Percentiles rank a stretch among this genome's conserved stretches.
These are phyloP conservation scores for Salix caprea DNA, from an alignment of 345 rosid genomes.

Conservation along the genomic window DNA sequence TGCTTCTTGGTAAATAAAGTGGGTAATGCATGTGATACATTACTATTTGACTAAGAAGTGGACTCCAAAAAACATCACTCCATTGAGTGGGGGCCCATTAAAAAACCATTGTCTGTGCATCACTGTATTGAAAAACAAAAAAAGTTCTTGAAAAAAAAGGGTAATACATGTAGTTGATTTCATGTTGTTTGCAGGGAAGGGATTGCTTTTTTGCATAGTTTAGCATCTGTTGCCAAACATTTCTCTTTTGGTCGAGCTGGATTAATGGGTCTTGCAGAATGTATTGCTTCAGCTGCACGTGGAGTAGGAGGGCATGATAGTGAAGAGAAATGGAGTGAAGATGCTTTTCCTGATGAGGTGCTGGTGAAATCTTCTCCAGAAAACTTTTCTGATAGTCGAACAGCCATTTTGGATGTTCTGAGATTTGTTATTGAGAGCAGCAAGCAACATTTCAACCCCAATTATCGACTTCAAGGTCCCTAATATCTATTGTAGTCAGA, in stretches of 20 bases:
- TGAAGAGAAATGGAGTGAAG: conserved; percentile 24
- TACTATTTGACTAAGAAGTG: too few species aligned
- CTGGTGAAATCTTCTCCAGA: conserved; percentile 26
- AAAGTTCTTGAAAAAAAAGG: not conserved
- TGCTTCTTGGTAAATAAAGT: too few species aligned
- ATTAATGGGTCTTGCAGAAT: conserved; percentile 74
- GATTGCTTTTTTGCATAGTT: conserved; percentile 47
- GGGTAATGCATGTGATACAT: too few species aligned
- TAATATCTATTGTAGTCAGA: conserved; percentile 23
- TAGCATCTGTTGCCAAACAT: conserved; percentile 68
- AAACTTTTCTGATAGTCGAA: conserved; percentile 22
- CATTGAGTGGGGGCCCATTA: too few species aligned
- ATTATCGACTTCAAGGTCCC: conserved; percentile 80
- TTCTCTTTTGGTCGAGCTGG: conserved; percentile 86
- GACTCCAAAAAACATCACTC: too few species aligned
- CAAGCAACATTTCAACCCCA: conserved; percentile 92
- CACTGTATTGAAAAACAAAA: not conserved
- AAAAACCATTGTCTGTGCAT: too few species aligned
- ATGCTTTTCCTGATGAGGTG: conserved; percentile 26
- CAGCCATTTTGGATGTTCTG: conserved; percentile 56
- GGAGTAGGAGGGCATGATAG: conserved; percentile 29
- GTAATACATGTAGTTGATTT: conserved; percentile 12
- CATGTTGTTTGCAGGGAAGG: conserved; percentile 45
- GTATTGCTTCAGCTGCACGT: conserved; percentile 63
- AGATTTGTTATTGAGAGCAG: conserved; percentile 82